Evolutionary conservation across 1,284 basidiomycete genomes (phyloP).

Genomic region (Cryptococcus floricola): DNA sequence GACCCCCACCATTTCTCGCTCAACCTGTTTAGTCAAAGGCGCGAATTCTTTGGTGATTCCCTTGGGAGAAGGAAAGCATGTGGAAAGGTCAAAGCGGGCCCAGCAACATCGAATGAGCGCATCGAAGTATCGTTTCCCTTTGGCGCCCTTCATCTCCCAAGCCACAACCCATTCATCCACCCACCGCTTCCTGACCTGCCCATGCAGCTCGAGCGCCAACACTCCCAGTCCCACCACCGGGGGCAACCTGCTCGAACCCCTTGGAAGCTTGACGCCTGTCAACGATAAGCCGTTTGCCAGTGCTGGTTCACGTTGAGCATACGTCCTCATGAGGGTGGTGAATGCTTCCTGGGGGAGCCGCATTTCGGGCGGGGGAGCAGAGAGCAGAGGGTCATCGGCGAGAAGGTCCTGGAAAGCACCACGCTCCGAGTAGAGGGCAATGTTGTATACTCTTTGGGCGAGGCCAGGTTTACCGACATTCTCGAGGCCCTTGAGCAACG

Average conservation of each 20-base stretch:
- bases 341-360: conserved; percentile 26
- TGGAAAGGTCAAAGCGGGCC: conserved; percentile 12
- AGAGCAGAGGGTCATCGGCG: neutral
- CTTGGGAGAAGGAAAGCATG: neutral
- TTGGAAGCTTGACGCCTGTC: neutral
- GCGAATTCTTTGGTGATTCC: neutral
- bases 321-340: conserved; percentile 22
- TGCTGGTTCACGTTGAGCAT: conserved; percentile 4
- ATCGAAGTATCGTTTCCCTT: conserved; percentile 16
- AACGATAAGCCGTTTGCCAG: neutral
- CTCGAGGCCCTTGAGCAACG: conserved; percentile 25
- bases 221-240: neutral
- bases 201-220: neutral
- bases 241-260: neutral
- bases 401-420: neutral
- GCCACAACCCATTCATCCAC: conserved; percentile 5
- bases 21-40: neutral
- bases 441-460: conserved; percentile 31
- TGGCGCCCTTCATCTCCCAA: neutral
- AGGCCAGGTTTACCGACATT: conserved; percentile 30
- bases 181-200: neutral
- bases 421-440: conserved; percentile 21
- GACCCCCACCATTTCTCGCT: conserved; percentile 10
- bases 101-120: conserved; percentile 16
- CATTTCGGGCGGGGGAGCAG: neutral